Percentiles rank a stretch among this genome's conserved stretches.
Conservation (phyloP, 805 yeast genomes). For the Ogataea corticis region DNA sequence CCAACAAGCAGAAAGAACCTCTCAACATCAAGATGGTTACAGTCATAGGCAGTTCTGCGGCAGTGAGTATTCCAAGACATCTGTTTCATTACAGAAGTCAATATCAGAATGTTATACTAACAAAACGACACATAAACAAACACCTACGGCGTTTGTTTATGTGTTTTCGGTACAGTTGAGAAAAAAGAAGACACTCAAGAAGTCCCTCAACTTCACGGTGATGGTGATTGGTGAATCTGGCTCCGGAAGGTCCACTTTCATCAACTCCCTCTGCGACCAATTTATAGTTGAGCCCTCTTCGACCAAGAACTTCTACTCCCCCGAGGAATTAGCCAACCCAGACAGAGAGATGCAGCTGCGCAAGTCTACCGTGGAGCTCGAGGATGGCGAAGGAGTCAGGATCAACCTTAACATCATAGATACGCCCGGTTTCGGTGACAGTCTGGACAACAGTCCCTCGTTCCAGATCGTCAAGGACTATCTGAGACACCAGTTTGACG, state of each 20-base stretch:
- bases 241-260: conserved; percentile 86
- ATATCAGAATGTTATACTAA: conserved; percentile 3
- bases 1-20: not conserved
- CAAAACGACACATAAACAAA: conserved; percentile 2
- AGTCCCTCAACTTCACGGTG: conserved; percentile 80
- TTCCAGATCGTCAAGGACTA: conserved; percentile 75
- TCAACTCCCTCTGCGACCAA: conserved; percentile 88
- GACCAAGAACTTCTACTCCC: conserved; percentile 38
- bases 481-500: conserved; percentile 80
- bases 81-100: too few species aligned
- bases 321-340: conserved; percentile 49
- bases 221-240: conserved; percentile 91
- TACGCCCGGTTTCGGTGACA: conserved; percentile 83
- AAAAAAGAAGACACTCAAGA: conserved; percentile 78
- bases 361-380: conserved; percentile 80
- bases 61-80: conserved; percentile 3
- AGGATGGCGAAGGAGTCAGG: conserved; percentile 83
- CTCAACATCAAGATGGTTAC: conserved; percentile 20
- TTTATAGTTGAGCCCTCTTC: conserved; percentile 75
- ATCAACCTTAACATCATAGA: conserved; percentile 75
- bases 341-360: conserved; percentile 62
- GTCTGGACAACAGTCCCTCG: conserved; percentile 64
- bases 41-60: conserved; percentile 18
- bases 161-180: conserved; percentile 39
- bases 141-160: not conserved